phyloP scores from a whole-genome alignment of 495 filamentous ascomycete species.

The Jackrogersella multiformis region DNA sequence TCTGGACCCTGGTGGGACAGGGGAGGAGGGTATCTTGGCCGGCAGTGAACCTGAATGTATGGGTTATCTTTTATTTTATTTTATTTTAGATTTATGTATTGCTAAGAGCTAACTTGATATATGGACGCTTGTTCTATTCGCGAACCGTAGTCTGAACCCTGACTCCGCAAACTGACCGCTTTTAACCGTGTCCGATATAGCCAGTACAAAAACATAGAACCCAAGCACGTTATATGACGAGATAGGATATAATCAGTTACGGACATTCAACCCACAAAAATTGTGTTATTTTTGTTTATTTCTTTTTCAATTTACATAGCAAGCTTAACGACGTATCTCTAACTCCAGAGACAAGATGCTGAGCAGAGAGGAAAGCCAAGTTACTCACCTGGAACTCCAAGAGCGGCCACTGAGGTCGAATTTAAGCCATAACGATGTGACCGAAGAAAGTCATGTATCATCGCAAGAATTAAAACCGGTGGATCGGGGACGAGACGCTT shows the following conservation, averaged over 20 bases:
- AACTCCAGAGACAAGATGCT: not conserved
- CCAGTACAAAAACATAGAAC: not conserved
- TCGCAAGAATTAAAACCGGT: constrained; percentile 7
- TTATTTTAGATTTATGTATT: not conserved
- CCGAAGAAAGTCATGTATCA: not conserved
- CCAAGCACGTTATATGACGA: not conserved
- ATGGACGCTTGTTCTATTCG: not conserved
- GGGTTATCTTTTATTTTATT: too few relatives aligned
- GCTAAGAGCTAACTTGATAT: not conserved
- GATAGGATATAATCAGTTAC: not conserved
- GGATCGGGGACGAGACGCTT: constrained; percentile 7
- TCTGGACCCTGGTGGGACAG: too few relatives aligned
- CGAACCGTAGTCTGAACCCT: not conserved
- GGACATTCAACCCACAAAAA: too few relatives aligned
- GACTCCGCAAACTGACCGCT: constrained; percentile 3
- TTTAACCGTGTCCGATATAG: not conserved
- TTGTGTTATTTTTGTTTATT: too few relatives aligned
- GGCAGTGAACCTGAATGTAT: too few relatives aligned
- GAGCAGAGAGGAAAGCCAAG: not conserved
- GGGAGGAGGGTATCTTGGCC: too few relatives aligned
- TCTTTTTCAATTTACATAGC: too few relatives aligned
- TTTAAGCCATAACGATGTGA: not conserved
- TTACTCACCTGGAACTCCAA: not conserved
- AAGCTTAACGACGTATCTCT: not conserved
- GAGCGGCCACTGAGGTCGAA: not conserved